Conservation (phyloP, 495 filamentous ascomycete genomes). For the Hyaloscypha hepaticicola region DNA sequence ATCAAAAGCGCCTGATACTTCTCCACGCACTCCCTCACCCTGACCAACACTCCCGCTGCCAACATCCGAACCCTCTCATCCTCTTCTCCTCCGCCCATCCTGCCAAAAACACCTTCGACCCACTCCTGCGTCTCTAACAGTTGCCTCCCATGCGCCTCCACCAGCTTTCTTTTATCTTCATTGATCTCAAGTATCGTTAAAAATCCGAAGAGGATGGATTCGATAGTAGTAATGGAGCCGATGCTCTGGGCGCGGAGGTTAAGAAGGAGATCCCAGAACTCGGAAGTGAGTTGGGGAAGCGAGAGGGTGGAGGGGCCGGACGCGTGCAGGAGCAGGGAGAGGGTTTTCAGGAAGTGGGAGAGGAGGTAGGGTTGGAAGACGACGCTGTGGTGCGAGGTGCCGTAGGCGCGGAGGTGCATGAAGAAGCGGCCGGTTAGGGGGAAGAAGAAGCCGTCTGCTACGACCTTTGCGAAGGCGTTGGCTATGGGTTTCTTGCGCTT, state of each 20-base stretch:
- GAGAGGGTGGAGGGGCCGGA: conserved; percentile 59
- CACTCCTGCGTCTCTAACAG: conserved; percentile 64
- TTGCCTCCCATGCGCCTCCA: conserved; percentile 54
- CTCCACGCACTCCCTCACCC: conserved; percentile 74
- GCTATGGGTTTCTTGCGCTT: conserved; percentile 65
- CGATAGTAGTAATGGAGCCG: conserved; percentile 53
- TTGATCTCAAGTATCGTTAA: conserved; percentile 86
- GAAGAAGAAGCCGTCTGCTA: conserved; percentile 78
- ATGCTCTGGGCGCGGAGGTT: conserved; percentile 38
- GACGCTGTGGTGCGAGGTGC: conserved; percentile 31
- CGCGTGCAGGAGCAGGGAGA: conserved; percentile 64
- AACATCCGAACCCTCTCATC: conserved; percentile 66
- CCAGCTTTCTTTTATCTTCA: conserved; percentile 49
- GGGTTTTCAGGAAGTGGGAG: conserved; percentile 60
- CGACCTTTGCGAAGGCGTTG: conserved; percentile 73
- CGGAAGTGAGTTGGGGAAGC: conserved; percentile 66
- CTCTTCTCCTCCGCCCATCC: conserved; percentile 51
- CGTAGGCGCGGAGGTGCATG: conserved; percentile 45
- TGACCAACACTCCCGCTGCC: conserved; percentile 80
- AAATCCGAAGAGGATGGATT: conserved; percentile 75
- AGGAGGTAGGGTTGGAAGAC: conserved; percentile 62
- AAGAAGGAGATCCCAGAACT: conserved; percentile 68
- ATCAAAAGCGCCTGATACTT: conserved; percentile 69
- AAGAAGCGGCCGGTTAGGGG: conserved; percentile 64
- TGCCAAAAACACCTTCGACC: conserved; percentile 67